These are phyloP conservation scores for Xylaria intraflava DNA, from an alignment of 495 filamentous ascomycete genomes.

Conservation along the genomic window DNA sequence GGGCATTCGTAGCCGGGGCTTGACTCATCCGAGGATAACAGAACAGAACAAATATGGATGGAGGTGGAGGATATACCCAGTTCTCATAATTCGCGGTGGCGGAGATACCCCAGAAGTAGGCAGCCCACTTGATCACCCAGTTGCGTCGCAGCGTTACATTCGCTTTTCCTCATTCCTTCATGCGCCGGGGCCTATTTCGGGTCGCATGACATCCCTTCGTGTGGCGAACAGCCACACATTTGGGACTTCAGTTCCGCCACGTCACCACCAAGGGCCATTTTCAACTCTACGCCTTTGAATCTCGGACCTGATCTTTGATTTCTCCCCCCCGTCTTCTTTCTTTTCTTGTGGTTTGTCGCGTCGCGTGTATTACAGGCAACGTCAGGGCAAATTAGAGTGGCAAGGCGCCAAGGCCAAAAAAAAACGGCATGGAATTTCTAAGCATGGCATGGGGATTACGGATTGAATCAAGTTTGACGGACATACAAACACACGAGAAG, in stretches of 20 bases:
- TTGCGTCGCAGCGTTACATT: neutral
- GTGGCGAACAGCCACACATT: neutral
- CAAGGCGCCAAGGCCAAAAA: neutral
- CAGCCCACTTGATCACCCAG: neutral
- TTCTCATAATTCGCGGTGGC: neutral
- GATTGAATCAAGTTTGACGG: neutral
- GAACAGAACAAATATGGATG: neutral
- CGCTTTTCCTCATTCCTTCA: neutral
- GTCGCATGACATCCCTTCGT: neutral
- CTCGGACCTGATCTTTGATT: neutral
- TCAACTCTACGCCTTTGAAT: neutral
- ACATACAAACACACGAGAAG: neutral
- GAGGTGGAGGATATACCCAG: constrained; percentile 13
- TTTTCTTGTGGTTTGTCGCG: neutral
- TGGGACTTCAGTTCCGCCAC: neutral
- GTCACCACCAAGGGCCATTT: neutral
- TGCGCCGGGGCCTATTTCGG: neutral
- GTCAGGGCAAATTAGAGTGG: neutral
- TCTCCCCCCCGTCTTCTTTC: neutral
- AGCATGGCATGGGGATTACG: neutral
- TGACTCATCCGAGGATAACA: neutral
- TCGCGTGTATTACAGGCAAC: neutral
- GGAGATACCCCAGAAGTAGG: neutral
- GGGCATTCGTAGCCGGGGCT: neutral
- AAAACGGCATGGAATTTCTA: neutral